A percentile compares a stretch with the other conserved stretches of the same genome.
phyloP scores from a whole-genome alignment of 2,329 filamentous ascomycete species.

The Penicillium palitans region DNA sequence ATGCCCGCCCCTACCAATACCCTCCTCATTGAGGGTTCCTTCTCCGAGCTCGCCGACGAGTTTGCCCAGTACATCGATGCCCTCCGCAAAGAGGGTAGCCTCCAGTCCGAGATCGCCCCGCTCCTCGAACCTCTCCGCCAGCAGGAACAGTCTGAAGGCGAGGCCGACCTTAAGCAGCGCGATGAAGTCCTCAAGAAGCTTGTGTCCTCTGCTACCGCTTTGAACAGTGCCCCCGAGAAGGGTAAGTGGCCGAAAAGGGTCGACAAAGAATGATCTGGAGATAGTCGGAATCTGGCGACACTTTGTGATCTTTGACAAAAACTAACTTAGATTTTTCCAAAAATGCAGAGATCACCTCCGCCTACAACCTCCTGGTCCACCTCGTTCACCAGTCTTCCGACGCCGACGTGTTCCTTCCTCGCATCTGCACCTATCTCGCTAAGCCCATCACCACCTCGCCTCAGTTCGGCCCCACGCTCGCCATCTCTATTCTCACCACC shows the following conservation, averaged over 20 bases:
- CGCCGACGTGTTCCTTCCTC: slow-evolving; percentile 79
- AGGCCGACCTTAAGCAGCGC: slow-evolving; percentile 60
- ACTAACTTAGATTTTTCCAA: slow-evolving; percentile 35
- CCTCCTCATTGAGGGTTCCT: slow-evolving; percentile 81
- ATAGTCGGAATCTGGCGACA: slow-evolving; percentile 13
- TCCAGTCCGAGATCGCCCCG: slow-evolving; percentile 67
- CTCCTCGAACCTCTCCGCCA: slow-evolving; percentile 61
- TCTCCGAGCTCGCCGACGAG: slow-evolving; percentile 89
- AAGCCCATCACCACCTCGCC: slow-evolving; percentile 85
- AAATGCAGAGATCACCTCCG: slow-evolving; percentile 77
- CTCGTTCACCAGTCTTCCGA: slow-evolving; percentile 84
- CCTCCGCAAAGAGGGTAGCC: slow-evolving; percentile 64
- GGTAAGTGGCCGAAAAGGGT: slow-evolving; percentile 43
- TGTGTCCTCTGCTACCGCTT: slow-evolving; percentile 71
- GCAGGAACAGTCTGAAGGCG: slow-evolving; percentile 54
- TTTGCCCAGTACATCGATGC: slow-evolving; percentile 91
- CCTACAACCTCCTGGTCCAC: slow-evolving; percentile 96
- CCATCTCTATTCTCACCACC: slow-evolving; percentile 86
- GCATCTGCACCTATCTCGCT: slow-evolving; percentile 84
- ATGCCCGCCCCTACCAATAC: slow-evolving; percentile 64
- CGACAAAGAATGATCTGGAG: slow-evolving; percentile 17
- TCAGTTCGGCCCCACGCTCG: slow-evolving; percentile 78
- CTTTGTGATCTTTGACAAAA: slow-evolving; percentile 7
- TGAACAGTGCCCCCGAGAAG: slow-evolving; percentile 90
- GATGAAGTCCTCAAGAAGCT: slow-evolving; percentile 89